These are phyloP conservation scores for Leccinum longicurvipes DNA, from an alignment of 768 basidiomycete species.

Conservation along the genomic window DNA sequence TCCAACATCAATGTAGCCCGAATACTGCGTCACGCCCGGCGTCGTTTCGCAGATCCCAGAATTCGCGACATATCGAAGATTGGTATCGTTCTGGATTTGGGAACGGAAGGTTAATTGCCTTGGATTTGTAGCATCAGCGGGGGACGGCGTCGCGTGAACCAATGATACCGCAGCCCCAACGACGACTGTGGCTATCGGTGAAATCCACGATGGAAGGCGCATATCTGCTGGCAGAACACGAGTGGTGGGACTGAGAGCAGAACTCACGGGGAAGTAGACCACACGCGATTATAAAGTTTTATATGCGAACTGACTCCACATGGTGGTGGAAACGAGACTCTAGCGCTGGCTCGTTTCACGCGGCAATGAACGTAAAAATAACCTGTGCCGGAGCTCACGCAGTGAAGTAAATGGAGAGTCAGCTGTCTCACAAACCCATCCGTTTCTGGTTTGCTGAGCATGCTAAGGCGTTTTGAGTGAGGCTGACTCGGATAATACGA, in stretches of 20 bases:
- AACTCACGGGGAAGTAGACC: too few species aligned
- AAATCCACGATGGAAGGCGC: slow-evolving; percentile 5
- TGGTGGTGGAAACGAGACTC: too few species aligned
- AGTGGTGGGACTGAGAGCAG: not conserved
- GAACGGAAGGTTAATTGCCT: slow-evolving; percentile 11
- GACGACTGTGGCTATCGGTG: not conserved
- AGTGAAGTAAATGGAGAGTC: too few species aligned
- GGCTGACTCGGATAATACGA: too few species aligned
- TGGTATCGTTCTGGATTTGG: slow-evolving; percentile 20
- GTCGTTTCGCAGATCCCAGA: slow-evolving; percentile 68
- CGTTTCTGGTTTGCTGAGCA: too few species aligned
- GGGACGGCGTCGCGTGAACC: not conserved
- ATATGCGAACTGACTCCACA: not conserved
- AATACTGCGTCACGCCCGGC: slow-evolving; percentile 54
- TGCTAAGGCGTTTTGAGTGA: too few species aligned
- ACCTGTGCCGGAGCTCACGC: too few species aligned
- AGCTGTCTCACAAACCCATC: too few species aligned
- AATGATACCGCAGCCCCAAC: not conserved
- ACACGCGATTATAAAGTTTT: not conserved
- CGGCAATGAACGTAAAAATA: too few species aligned
- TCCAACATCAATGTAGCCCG: slow-evolving; percentile 60
- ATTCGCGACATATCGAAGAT: slow-evolving; percentile 49
- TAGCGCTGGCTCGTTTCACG: too few species aligned
- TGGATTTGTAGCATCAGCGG: not conserved
- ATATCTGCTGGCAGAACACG: slow-evolving; percentile 9